Evolutionary conservation across 208 protist species (phyloP), one percentile per base, ranked within the genome.

Genomic region (Crithidia expoeki): DNA sequence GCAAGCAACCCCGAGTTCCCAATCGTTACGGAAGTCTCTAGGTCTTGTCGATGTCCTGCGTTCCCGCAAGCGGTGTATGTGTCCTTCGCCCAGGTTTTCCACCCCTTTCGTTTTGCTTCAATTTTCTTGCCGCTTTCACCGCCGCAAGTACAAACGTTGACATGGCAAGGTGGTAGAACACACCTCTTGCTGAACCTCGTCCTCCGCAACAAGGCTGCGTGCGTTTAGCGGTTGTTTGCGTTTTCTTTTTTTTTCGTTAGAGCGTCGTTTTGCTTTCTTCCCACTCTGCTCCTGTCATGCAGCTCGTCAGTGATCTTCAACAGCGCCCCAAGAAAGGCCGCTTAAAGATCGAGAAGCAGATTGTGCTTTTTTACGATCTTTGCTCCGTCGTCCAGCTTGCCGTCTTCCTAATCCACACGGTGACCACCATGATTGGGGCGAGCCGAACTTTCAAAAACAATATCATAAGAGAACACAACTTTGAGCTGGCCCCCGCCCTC

Each of bases 271-370:
- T 17, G 38, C 23, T 47, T 61, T 6, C 34, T 34, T 21, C 17
- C 61, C 42, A 4, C 33, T 46, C 36, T 51, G 28, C 52, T 64
- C 50, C 9, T 65, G 47, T 75, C 25, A 93, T 93, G 88, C 88
- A 93, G 58, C 62, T 93, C 16, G 88, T 93, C 16, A 93, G 88
- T 58, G 84, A 90, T 36, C 65, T 88, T n/a, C 84, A 90, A 50
- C 84, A 84, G 78, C 82, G 85, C 2, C 82, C 88, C 40, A 75
- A 76, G 30, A 90, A 89, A 74, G 84, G 81, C 3, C 81, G 88
- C 21, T 79, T 93, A 65, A 69, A 70, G 38, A 69, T 85, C 14
- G 88, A 93, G 73, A 89, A 88, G 72, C 55, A 16, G 19, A 86
- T 93, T 38, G 72, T 90, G 25, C 21, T 40, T 14, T 80, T 90